Conservation (phyloP, 2,329 filamentous ascomycete genomes). For the Alternaria incomplexa region DNA sequence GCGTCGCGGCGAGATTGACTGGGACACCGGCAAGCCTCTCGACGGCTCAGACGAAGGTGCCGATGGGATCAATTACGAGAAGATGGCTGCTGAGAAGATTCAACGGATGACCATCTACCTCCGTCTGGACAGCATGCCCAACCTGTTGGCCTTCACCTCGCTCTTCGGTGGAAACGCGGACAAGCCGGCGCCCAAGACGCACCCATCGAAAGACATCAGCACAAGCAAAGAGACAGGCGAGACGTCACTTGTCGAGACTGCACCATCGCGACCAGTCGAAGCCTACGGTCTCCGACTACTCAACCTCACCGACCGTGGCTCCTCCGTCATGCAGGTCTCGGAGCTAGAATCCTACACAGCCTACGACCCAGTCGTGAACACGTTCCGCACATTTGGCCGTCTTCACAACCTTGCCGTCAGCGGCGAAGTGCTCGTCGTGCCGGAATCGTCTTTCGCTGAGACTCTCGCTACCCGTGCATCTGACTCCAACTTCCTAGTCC, state of each 20-base stretch:
- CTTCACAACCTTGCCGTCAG: conserved; percentile 83
- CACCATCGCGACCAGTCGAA: conserved; percentile 62
- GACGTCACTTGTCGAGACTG: conserved; percentile 15
- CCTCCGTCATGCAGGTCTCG: conserved; percentile 92
- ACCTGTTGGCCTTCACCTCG: conserved; percentile 81
- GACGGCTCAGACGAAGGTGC: conserved; percentile 47
- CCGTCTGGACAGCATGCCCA: conserved; percentile 82
- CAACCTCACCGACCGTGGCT: conserved; percentile 89
- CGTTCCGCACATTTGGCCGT: conserved; percentile 86
- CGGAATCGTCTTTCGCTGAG: conserved; percentile 78
- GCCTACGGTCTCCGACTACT: conserved; percentile 86
- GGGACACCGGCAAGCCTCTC: conserved; percentile 67
- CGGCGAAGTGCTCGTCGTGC: conserved; percentile 80
- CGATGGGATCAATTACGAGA: conserved; percentile 55
- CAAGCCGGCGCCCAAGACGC: conserved; percentile 46
- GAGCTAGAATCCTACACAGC: conserved; percentile 73
- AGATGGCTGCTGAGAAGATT: conserved; percentile 59
- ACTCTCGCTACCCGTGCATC: conserved; percentile 71
- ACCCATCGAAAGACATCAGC: conserved; percentile 42
- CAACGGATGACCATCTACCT: conserved; percentile 79
- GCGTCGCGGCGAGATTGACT: conserved; percentile 89
- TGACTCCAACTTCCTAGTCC: conserved; percentile 70
- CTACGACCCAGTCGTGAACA: conserved; percentile 83
- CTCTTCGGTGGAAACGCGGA: conserved; percentile 68
- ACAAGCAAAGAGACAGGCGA: conserved; percentile 29